A percentile compares a stretch with the other conserved stretches of the same genome.
These are phyloP conservation scores for Lentinula sp. DNA, from an alignment of 768 basidiomycete genomes.

Conservation along the genomic window DNA sequence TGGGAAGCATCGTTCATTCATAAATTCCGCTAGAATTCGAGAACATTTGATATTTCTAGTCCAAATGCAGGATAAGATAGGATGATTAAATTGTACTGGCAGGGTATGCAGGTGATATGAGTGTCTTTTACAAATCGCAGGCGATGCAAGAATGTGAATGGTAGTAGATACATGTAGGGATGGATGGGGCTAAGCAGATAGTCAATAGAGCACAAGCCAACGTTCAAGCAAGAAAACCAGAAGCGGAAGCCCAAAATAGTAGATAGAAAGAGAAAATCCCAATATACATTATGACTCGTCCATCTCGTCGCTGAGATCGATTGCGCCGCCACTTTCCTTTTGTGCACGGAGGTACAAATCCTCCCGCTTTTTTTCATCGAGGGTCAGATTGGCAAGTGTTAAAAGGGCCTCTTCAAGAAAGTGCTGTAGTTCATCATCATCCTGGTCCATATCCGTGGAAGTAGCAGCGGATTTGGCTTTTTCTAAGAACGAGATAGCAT, in stretches of 20 bases:
- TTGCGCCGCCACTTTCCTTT: slow-evolving; percentile 35
- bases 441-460: neutral
- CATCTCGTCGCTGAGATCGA: slow-evolving; percentile 25
- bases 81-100: neutral
- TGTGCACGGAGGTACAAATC: slow-evolving; percentile 47
- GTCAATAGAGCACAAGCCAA: no score
- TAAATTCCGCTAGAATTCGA: no score
- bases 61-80: no score
- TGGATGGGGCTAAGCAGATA: neutral
- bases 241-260: neutral
- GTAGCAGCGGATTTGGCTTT: slow-evolving; percentile 11
- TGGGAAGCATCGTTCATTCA: no score
- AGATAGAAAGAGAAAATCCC: neutral
- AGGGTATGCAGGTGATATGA: neutral
- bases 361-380: slow-evolving; percentile 41
- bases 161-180: neutral
- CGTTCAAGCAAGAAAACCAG: neutral
- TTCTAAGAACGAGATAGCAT: slow-evolving; percentile 39
- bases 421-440: slow-evolving; percentile 3
- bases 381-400: slow-evolving; percentile 53
- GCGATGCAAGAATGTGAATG: neutral
- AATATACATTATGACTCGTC: slow-evolving; percentile 11
- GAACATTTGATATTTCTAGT: no score
- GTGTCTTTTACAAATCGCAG: neutral
- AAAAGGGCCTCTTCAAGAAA: slow-evolving; percentile 52